A percentile compares a stretch with the other conserved stretches of the same genome.
Evolutionary conservation across 768 basidiomycete species (phyloP).

Genomic region (Collybiopsis confluens): DNA sequence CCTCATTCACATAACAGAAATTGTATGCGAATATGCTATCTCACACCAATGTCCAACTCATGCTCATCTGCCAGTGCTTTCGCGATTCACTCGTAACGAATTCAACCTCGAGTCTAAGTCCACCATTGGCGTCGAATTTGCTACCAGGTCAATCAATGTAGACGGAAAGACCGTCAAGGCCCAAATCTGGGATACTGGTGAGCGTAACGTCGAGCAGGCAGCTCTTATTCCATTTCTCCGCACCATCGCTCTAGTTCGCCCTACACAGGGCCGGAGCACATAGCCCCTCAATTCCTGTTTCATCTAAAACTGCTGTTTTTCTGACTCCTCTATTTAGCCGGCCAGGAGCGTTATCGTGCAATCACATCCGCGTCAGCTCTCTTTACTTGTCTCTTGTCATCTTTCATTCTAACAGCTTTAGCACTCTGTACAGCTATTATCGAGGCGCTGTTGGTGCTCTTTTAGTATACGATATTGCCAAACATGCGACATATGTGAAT

Average conservation of each 20-base stretch:
- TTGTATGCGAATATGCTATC: conserved; percentile 19
- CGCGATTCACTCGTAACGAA: conserved; percentile 98
- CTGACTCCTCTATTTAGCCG: conserved; percentile 50
- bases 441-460: conserved; percentile 94
- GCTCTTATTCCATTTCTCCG: neutral
- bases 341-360: conserved; percentile 95
- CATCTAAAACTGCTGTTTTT: neutral
- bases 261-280: neutral
- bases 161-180: conserved; percentile 97
- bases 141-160: conserved; percentile 91
- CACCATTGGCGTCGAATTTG: conserved; percentile 99
- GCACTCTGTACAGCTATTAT: conserved; percentile 66
- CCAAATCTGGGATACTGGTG: conserved; percentile 99
- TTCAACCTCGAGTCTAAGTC: conserved; percentile 99
- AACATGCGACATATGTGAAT: conserved; percentile 91
- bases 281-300: neutral
- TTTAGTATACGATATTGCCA: conserved; percentile 91
- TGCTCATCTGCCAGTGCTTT: conserved; percentile 67
- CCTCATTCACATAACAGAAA: conserved; percentile 21
- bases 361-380: conserved; percentile 86
- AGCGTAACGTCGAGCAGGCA: too few species aligned
- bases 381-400: conserved; percentile 1
- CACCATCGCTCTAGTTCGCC: too few species aligned
- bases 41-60: neutral
- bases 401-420: neutral